Evolutionary conservation across 2,329 filamentous ascomycete genomes (phyloP), one percentile per base, ranked within the genome.

Genomic region (Monilinia laxa): DNA sequence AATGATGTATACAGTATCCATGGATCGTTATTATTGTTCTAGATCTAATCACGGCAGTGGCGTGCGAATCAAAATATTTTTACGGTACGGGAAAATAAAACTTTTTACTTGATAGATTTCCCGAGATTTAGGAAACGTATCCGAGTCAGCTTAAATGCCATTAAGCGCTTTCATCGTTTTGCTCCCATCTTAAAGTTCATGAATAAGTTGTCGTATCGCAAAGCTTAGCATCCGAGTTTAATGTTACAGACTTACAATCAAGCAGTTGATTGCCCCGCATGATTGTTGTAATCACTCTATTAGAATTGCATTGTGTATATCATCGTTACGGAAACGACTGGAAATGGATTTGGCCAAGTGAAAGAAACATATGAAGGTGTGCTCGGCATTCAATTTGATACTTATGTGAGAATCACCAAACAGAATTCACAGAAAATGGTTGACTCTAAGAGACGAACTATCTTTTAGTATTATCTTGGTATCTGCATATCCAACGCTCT

Each of bases 201-300:
- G 4, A 49, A 59, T 49, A n/a, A 20, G 47, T 35, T 35, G 57
- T 16, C 16, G 57, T 31, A 23, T 59, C 11, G 25, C 31, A 49
- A 59, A 45, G 57, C 57, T 49, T 59, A 59, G 57, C 42, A 23
- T 49, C 25, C 31, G 57, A 35, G 42, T 47, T 59, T 23, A 49
- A 47, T 59, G 42, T 35, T 59, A 5, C 56, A 58, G 56, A 28
- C 28, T 28, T 28, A 28, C 28, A 28, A 28, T 16, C 12, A n/a
- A 11, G 25, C 18, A 59, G 14, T 35, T 11, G 28, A 31, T 31
- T 54, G 52, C 16, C 25, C 52, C 52, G 31, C 28, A 40, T 3
- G 12, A 28, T 57, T 28, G 7, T 35, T 35, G 31, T 35, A 35
- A 35, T 35, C 31, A 35, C 31, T 35, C 40, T 14, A 10, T 45